These are phyloP conservation scores for Ceratocystis colombiana DNA, from an alignment of 2,329 filamentous ascomycete species.

Conservation along the genomic window DNA sequence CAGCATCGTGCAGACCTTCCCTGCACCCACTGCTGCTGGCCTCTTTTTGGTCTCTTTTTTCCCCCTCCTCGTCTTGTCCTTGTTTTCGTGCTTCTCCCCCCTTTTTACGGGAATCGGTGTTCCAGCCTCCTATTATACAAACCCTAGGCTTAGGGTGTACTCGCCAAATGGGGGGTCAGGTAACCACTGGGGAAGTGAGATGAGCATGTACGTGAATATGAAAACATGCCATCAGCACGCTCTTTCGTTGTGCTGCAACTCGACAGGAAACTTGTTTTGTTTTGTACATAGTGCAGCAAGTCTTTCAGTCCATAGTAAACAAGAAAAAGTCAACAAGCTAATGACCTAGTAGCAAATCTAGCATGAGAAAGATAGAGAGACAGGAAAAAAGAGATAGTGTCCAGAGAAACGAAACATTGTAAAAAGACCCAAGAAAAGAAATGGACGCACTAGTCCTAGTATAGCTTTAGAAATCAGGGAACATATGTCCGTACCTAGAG, in stretches of 20 bases:
- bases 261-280: not conserved
- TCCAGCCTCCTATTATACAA: not conserved
- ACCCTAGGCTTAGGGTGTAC: constrained; percentile 1
- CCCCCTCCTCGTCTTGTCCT: not conserved
- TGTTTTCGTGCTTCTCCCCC: not conserved
- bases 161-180: no score
- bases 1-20: not conserved
- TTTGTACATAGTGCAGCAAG: constrained; percentile 3
- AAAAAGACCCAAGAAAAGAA: not conserved
- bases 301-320: not conserved
- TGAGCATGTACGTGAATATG: no score
- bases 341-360: not conserved
- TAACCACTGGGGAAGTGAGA: no score
- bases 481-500: constrained; percentile 61
- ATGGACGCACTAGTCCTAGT: not conserved
- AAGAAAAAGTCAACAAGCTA: constrained; percentile 6
- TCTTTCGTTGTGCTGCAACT: not conserved
- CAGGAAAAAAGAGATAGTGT: not conserved
- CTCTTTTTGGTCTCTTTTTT: not conserved
- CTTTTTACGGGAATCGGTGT: no score
- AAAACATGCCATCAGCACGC: not conserved
- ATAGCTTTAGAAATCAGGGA: constrained; percentile 56
- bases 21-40: no score
- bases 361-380: not conserved
- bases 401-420: not conserved